A percentile compares a stretch with the other conserved stretches of the same genome.
These are phyloP conservation scores for Trichoderma oligosporum DNA, from an alignment of 2,329 filamentous ascomycete species.

Conservation along the genomic window DNA sequence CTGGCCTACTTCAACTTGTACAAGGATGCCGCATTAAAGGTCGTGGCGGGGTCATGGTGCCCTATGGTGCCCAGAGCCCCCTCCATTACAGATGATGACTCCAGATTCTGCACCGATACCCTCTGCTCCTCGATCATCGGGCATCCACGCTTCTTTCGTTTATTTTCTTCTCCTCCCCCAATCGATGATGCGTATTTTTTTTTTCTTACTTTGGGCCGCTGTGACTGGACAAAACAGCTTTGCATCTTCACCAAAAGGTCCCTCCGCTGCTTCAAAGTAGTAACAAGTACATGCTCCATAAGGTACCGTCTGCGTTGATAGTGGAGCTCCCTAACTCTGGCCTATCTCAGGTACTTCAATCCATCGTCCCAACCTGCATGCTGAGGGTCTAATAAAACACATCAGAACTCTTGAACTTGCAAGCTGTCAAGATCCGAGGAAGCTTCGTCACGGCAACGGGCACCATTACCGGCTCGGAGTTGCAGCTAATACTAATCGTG, in stretches of 20 bases:
- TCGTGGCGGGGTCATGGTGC: slow-evolving; percentile 6
- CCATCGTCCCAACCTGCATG: too few species aligned
- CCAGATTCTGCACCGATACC: too few species aligned
- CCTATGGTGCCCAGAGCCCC: background rate
- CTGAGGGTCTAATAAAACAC: too few species aligned
- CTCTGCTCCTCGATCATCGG: background rate
- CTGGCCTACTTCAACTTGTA: too few species aligned
- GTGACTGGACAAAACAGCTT: background rate
- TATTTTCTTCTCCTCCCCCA: background rate
- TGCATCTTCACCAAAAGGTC: background rate
- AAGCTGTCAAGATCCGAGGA: too few species aligned
- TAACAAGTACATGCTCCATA: background rate
- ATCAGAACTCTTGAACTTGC: too few species aligned
- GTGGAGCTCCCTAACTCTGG: background rate
- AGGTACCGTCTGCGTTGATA: background rate
- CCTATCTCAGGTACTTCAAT: background rate
- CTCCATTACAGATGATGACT: too few species aligned
- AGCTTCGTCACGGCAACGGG: slow-evolving; percentile 3
- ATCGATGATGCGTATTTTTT: too few species aligned
- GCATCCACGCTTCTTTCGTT: slow-evolving; percentile 4
- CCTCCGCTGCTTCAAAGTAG: background rate
- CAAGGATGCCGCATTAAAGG: background rate
- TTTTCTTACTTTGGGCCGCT: background rate
- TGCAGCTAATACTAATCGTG: too few species aligned
- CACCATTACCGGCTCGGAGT: too few species aligned